These are phyloP conservation scores for Penicillium diatomitis DNA, from an alignment of 495 filamentous ascomycete genomes.

Conservation along the genomic window DNA sequence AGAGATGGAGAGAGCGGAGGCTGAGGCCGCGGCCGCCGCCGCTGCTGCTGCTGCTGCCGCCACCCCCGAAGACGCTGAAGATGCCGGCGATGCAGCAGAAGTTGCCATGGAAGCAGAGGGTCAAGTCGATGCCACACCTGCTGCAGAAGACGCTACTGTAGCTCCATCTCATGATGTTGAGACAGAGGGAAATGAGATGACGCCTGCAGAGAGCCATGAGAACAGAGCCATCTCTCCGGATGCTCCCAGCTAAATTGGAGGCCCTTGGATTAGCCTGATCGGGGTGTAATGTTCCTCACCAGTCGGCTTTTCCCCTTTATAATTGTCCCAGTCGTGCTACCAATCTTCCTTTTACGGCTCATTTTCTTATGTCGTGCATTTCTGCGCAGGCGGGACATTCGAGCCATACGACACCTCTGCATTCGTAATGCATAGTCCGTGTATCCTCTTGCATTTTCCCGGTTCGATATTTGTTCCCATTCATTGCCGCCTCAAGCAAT, in stretches of 20 bases:
- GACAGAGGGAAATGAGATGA: neutral
- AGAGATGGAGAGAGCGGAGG: slow-evolving; percentile 28
- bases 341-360: no score
- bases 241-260: neutral
- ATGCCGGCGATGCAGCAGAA: no score
- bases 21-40: slow-evolving; percentile 15
- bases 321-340: slow-evolving; percentile 2
- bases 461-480: slow-evolving; percentile 2
- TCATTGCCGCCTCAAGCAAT: no score
- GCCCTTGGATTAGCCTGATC: neutral
- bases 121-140: slow-evolving; percentile 17
- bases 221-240: slow-evolving; percentile 4
- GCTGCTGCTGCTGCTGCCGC: neutral
- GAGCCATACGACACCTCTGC: no score
- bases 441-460: slow-evolving; percentile 1
- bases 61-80: neutral
- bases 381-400: no score
- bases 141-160: slow-evolving; percentile 1
- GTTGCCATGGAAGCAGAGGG: slow-evolving; percentile 25
- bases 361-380: no score
- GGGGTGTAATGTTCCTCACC: neutral
- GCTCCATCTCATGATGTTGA: neutral
- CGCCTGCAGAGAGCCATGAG: slow-evolving; percentile 1
- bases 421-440: neutral
- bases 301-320: neutral